Percentiles rank a stretch among this genome's conserved stretches.
phyloP scores from a whole-genome alignment of 225 moss, liverwort and hornwort species.

The Takakia lepidozioides region DNA sequence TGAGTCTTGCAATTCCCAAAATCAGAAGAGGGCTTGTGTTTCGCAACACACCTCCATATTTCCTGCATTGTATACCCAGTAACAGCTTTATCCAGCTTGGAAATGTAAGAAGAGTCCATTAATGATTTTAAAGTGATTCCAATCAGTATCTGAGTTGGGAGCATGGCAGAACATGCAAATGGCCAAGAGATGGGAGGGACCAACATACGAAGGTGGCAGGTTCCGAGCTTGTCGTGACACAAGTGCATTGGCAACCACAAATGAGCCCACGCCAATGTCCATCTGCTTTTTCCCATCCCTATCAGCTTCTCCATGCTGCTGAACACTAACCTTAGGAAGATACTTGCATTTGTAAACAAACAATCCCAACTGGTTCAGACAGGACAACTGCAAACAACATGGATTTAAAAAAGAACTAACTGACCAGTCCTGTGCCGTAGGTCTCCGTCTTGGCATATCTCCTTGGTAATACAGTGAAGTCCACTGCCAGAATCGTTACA shows the following conservation, averaged over 20 bases:
- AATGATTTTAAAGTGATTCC: no score
- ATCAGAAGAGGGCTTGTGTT: conserved; percentile 81
- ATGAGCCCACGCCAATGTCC: conserved; percentile 91
- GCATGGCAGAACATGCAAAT: background rate
- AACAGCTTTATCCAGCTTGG: no score
- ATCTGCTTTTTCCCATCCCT: conserved; percentile 27
- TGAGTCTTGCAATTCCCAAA: conserved; percentile 69
- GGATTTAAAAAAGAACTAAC: no score
- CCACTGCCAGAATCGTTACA: conserved; percentile 80
- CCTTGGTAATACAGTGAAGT: conserved; percentile 84
- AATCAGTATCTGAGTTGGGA: no score
- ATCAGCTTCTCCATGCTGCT: conserved; percentile 18
- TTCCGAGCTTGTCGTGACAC: conserved; percentile 89
- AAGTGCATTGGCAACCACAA: conserved; percentile 90
- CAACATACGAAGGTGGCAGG: conserved; percentile 62
- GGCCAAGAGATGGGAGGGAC: background rate
- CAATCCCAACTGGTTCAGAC: background rate
- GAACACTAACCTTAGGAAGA: background rate
- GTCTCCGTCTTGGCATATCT: conserved; percentile 92
- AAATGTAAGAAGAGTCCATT: no score
- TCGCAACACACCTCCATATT: conserved; percentile 59
- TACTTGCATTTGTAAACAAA: background rate
- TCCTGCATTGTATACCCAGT: conserved; percentile 34
- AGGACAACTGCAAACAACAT: no score
- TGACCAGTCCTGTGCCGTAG: conserved; percentile 92